phyloP scores from a whole-genome alignment of 192 early-diverging fungal genomes.

The Radiomyces spectabilis region DNA sequence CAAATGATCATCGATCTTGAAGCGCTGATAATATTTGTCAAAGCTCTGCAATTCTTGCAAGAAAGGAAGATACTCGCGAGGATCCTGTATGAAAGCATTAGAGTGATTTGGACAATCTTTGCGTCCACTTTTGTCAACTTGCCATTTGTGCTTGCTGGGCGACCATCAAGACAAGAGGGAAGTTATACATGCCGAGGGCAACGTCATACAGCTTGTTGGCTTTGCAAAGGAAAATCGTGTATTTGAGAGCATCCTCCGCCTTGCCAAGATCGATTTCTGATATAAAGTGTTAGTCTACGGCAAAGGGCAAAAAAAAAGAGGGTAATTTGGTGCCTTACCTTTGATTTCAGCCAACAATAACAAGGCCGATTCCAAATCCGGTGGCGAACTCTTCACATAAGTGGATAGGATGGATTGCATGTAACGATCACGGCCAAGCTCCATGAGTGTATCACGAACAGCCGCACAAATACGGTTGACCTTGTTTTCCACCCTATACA shows the following conservation, averaged over 20 bases:
- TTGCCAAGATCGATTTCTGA: constrained; percentile 40
- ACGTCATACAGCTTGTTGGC: constrained; percentile 85
- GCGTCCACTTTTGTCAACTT: not conserved
- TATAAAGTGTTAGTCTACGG: not conserved
- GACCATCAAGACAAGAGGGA: constrained; percentile 85
- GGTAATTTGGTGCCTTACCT: constrained; percentile 26
- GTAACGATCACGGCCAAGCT: constrained; percentile 43
- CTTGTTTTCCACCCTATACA: constrained; percentile 41
- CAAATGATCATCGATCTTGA: constrained; percentile 83
- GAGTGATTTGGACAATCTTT: too few relatives aligned
- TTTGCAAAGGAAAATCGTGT: constrained; percentile 87
- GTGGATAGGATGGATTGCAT: constrained; percentile 81
- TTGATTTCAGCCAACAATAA: constrained; percentile 54
- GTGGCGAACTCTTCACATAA: constrained; percentile 71
- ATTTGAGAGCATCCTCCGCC: constrained; percentile 83
- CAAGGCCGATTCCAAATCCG: constrained; percentile 78
- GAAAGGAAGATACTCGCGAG: constrained; percentile 89
- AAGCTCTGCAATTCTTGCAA: constrained; percentile 72
- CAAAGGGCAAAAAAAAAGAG: not conserved
- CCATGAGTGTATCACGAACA: constrained; percentile 54
- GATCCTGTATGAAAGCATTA: constrained; percentile 62
- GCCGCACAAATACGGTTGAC: constrained; percentile 68
- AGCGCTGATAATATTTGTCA: constrained; percentile 75
- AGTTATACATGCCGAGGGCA: constrained; percentile 91
- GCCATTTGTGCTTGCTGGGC: constrained; percentile 94